Conservation (phyloP, 2,329 filamentous ascomycete species). For the Pseudocercospora macadamiae region DNA sequence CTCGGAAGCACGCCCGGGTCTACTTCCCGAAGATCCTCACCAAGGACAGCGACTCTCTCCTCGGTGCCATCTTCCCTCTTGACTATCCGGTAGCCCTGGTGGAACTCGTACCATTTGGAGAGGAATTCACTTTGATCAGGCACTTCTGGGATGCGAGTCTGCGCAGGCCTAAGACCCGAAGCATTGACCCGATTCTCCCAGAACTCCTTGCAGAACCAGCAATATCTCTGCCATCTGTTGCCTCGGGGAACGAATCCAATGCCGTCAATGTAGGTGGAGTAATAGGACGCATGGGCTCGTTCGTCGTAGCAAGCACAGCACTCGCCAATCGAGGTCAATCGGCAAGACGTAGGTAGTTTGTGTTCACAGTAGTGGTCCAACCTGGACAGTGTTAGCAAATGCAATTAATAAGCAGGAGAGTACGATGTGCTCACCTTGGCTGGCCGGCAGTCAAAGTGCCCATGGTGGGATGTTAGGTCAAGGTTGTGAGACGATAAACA, state of each 20-base stretch:
- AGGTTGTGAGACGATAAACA: no score
- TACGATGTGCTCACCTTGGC: no score
- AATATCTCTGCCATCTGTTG: slow-evolving; percentile 55
- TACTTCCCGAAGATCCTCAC: slow-evolving; percentile 52
- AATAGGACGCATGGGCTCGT: slow-evolving; percentile 45
- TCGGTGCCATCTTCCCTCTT: slow-evolving; percentile 47
- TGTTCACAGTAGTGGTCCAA: slow-evolving; percentile 36
- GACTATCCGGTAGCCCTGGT: slow-evolving; percentile 50
- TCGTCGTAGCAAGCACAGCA: slow-evolving; percentile 40
- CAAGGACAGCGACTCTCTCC: slow-evolving; percentile 48
- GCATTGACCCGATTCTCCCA: slow-evolving; percentile 51
- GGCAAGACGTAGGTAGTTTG: slow-evolving; percentile 38
- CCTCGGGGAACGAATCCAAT: slow-evolving; percentile 54
- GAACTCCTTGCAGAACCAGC: slow-evolving; percentile 57
- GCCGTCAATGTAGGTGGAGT: slow-evolving; percentile 54
- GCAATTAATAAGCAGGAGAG: no score
- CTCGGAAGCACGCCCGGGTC: slow-evolving; percentile 51
- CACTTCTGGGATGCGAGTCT: slow-evolving; percentile 51
- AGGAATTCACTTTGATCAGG: slow-evolving; percentile 53
- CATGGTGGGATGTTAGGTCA: not conserved
- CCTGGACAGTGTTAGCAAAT: no score
- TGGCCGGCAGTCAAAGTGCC: not conserved
- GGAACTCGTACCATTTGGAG: slow-evolving; percentile 53
- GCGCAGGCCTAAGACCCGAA: slow-evolving; percentile 46
- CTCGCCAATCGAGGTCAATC: slow-evolving; percentile 34